Conservation (phyloP, 1,139 yeast genomes). For the Diutina mesorugosa region DNA sequence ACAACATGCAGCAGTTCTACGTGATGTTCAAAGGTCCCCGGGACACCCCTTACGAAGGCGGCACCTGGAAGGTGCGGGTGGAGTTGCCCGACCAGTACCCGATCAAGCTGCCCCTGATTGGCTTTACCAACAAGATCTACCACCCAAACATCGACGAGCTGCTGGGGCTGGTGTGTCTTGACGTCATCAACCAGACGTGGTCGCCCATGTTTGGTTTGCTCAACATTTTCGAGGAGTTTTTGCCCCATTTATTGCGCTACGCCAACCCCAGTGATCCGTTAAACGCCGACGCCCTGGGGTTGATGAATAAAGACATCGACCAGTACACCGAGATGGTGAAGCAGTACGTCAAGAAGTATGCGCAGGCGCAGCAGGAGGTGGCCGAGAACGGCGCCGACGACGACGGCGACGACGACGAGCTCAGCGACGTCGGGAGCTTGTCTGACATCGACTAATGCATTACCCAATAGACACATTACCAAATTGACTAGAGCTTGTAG, state of each 20-base stretch:
- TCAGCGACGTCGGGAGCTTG: slow-evolving; percentile 37
- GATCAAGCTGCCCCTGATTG: slow-evolving; percentile 89
- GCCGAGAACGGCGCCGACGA: slow-evolving; percentile 26
- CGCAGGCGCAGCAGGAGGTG: slow-evolving; percentile 25
- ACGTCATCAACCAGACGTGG: slow-evolving; percentile 97
- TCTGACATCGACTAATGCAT: slow-evolving; percentile 9
- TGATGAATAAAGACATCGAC: slow-evolving; percentile 60
- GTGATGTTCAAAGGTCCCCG: slow-evolving; percentile 82
- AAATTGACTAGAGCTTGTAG: too few species aligned
- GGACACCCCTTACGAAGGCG: slow-evolving; percentile 84
- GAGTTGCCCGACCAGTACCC: slow-evolving; percentile 96
- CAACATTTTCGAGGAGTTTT: slow-evolving; percentile 84
- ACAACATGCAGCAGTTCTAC: slow-evolving; percentile 81
- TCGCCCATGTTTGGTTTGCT: slow-evolving; percentile 91
- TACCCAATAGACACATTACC: background rate
- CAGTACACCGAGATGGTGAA: slow-evolving; percentile 60
- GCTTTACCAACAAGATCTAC: slow-evolving; percentile 80
- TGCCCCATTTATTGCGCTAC: slow-evolving; percentile 83
- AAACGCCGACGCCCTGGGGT: slow-evolving; percentile 80
- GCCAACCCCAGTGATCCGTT: slow-evolving; percentile 94
- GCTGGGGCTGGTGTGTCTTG: slow-evolving; percentile 90
- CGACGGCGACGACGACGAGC: slow-evolving; percentile 32
- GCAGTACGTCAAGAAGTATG: slow-evolving; percentile 64
- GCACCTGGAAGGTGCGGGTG: slow-evolving; percentile 84
- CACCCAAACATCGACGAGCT: slow-evolving; percentile 90